phyloP scores from a whole-genome alignment of 2,329 filamentous ascomycete genomes.

The Fusarium oxysporum region DNA sequence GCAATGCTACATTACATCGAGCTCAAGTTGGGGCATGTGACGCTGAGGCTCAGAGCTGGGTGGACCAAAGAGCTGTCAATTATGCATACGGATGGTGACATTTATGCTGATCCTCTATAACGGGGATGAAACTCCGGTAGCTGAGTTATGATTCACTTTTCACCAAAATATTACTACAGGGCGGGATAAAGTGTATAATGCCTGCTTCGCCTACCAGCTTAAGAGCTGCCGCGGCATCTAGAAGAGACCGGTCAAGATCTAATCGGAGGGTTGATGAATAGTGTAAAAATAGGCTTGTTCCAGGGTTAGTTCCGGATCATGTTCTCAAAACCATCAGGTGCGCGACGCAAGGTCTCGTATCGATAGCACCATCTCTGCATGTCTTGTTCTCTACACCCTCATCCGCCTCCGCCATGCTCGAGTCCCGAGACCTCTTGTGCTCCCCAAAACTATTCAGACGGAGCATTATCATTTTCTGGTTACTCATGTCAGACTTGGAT shows the following conservation, averaged over 20 bases:
- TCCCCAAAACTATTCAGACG: background rate
- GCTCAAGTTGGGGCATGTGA: background rate
- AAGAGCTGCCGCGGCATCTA: background rate
- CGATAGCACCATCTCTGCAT: background rate
- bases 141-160: background rate
- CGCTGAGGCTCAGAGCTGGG: background rate
- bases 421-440: background rate
- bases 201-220: background rate
- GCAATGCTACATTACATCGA: constrained; percentile 1
- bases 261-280: background rate
- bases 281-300: background rate
- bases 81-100: background rate
- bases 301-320: background rate
- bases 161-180: fast-evolving
- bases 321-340: background rate
- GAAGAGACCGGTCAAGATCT: background rate
- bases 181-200: background rate
- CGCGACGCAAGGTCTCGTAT: background rate
- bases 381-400: constrained; percentile 6
- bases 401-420: background rate
- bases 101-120: background rate
- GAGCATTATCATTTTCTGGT: background rate
- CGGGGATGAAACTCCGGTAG: background rate
- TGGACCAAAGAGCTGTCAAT: background rate
- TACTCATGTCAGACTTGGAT: no score